Evolutionary conservation across 306 rosid species (phyloP).

Genomic region (Albizia julibrissin): DNA sequence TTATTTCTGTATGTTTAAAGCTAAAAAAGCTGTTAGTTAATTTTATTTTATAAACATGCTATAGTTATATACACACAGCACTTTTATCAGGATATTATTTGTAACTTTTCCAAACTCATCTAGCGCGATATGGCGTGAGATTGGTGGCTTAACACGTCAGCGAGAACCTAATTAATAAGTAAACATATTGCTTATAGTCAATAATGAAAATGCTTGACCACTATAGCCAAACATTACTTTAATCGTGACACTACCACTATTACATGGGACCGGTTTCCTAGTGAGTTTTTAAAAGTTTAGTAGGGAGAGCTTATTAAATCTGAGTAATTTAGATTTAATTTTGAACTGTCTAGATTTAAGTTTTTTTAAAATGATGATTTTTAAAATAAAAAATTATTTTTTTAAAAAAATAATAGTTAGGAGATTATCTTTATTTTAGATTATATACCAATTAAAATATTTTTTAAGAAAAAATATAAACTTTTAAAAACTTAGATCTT

Average conservation of each 20-base stretch:
- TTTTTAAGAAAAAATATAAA: too few species aligned
- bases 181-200: constrained; percentile 12
- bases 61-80: background rate
- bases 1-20: background rate
- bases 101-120: background rate
- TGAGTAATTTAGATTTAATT: too few species aligned
- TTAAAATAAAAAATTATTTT: too few species aligned
- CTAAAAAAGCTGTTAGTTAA: background rate
- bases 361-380: too few species aligned
- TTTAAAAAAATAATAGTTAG: too few species aligned
- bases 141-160: background rate
- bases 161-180: constrained; percentile 10
- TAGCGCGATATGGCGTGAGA: background rate
- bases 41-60: background rate
- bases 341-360: too few species aligned
- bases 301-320: too few species aligned
- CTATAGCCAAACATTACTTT: constrained; percentile 11
- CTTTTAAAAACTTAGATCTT: too few species aligned
- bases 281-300: too few species aligned
- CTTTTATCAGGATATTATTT: background rate
- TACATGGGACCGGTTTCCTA: background rate
- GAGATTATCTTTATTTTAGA: too few species aligned
- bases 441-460: too few species aligned
- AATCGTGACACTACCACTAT: constrained; percentile 39
- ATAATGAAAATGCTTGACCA: background rate